These are phyloP conservation scores for Globisporangium spinosum DNA, from an alignment of 352 stramenopile genomes.

Conservation along the genomic window DNA sequence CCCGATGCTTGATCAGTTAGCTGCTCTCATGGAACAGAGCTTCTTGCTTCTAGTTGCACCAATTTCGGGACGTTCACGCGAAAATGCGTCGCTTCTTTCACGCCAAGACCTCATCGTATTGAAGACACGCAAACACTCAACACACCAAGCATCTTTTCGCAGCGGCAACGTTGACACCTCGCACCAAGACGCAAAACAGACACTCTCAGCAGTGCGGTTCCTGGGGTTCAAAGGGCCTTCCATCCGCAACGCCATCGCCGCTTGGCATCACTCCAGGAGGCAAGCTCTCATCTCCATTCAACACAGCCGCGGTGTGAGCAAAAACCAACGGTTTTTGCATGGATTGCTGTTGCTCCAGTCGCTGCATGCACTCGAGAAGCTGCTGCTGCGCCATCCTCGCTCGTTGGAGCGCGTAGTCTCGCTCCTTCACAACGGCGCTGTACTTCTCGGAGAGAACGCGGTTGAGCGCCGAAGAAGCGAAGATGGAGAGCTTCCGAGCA, in stretches of 20 bases:
- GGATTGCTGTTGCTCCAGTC: constrained; percentile 16
- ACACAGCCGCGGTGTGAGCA: too few species aligned
- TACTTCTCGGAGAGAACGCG: constrained; percentile 46
- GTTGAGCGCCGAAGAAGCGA: constrained; percentile 26
- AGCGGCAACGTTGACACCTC: constrained; percentile 6
- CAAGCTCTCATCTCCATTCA: constrained; percentile 6
- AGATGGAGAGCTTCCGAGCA: constrained; percentile 1
- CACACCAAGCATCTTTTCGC: constrained; percentile 48
- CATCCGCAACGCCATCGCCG: not conserved
- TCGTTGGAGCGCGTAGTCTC: constrained; percentile 36
- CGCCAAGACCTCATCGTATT: constrained; percentile 51
- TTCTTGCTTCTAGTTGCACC: not conserved
- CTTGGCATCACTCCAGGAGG: not conserved
- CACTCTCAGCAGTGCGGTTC: constrained; percentile 17
- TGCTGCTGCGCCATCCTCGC: constrained; percentile 28
- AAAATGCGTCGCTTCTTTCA: constrained; percentile 45
- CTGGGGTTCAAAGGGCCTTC: not conserved
- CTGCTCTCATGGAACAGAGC: not conserved
- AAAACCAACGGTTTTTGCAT: not conserved
- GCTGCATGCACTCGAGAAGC: constrained; percentile 25
- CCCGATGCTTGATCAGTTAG: not conserved
- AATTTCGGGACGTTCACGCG: constrained; percentile 29
- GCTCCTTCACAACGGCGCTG: constrained; percentile 29
- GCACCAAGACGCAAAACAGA: constrained; percentile 32
- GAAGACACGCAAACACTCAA: constrained; percentile 33